These are phyloP conservation scores for Rauvolfia tetraphylla DNA, from an alignment of 257 asterid species.

Conservation along the genomic window DNA sequence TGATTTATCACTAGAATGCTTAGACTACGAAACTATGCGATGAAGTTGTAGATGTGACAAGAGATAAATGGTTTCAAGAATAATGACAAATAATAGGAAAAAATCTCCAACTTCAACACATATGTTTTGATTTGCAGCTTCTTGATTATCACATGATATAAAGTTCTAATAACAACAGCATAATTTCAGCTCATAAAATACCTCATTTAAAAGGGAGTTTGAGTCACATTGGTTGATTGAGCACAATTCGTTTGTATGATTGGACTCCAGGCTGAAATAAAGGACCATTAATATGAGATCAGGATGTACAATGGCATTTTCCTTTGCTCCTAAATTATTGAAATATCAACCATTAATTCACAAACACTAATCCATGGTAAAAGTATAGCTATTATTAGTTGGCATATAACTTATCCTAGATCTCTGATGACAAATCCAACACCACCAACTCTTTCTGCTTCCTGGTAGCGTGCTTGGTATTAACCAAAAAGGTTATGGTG, in stretches of 20 bases:
- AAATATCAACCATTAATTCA: not conserved
- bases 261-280: constrained; percentile 70
- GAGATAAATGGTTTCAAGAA: not conserved
- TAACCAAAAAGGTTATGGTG: not conserved
- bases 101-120: not conserved
- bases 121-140: not conserved
- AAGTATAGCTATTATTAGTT: not conserved
- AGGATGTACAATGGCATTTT: not conserved
- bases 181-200: constrained; percentile 22
- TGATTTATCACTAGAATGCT: not conserved
- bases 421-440: not conserved
- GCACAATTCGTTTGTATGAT: constrained; percentile 84
- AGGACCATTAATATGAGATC: constrained; percentile 22
- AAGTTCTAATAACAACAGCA: not conserved
- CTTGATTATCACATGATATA: not conserved
- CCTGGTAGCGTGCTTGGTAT: not conserved
- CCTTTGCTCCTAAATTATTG: constrained; percentile 14
- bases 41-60: not conserved
- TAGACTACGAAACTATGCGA: not conserved
- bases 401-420: not conserved
- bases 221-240: constrained; percentile 94
- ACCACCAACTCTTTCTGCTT: not conserved
- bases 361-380: not conserved
- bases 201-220: constrained; percentile 89
- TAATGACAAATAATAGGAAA: not conserved